A percentile compares a stretch with the other conserved stretches of the same genome.
These are phyloP conservation scores for Nannizziopsis barbatae DNA, from an alignment of 2,329 filamentous ascomycete species.

Conservation along the genomic window DNA sequence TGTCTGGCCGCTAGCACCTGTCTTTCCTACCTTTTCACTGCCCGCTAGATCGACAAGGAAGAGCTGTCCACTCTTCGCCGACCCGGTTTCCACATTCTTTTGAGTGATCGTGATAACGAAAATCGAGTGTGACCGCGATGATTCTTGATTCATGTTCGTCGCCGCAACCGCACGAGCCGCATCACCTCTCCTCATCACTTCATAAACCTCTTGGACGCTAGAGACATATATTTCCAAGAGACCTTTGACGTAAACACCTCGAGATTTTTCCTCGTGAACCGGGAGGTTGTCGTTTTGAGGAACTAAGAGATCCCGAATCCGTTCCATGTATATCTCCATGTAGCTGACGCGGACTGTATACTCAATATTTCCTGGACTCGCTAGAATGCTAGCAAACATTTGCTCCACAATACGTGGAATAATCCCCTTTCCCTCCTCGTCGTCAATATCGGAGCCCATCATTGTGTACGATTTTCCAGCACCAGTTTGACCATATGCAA, in stretches of 20 bases:
- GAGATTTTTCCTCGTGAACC: slow-evolving; percentile 94
- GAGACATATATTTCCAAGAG: slow-evolving; percentile 91
- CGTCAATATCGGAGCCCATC: slow-evolving; percentile 93
- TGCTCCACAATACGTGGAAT: slow-evolving; percentile 96
- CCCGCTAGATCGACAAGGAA: slow-evolving; percentile 97
- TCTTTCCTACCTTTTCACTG: slow-evolving; percentile 98
- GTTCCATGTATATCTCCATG: slow-evolving; percentile 99
- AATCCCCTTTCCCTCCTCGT: slow-evolving; percentile 77
- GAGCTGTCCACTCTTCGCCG: slow-evolving; percentile 88
- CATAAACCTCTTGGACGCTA: slow-evolving; percentile 89
- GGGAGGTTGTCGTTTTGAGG: slow-evolving; percentile 94
- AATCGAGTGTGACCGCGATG: slow-evolving; percentile 94
- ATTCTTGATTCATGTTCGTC: slow-evolving; percentile 99
- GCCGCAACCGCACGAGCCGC: slow-evolving; percentile 81
- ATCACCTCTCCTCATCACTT: slow-evolving; percentile 90
- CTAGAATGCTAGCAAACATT: slow-evolving; percentile 90
- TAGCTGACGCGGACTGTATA: slow-evolving; percentile 98
- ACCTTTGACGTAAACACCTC: slow-evolving; percentile 93
- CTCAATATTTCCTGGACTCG: slow-evolving; percentile 85
- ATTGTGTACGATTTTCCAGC: slow-evolving; percentile 99
- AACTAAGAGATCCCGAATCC: slow-evolving; percentile 82
- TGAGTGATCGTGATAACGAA: slow-evolving; percentile 95
- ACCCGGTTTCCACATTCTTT: slow-evolving; percentile 94
- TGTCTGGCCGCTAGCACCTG: slow-evolving; percentile 90
- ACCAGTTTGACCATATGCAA: slow-evolving; percentile 96